Conservation (phyloP, 106 monocot genomes). For the Dendrobium officinale region DNA sequence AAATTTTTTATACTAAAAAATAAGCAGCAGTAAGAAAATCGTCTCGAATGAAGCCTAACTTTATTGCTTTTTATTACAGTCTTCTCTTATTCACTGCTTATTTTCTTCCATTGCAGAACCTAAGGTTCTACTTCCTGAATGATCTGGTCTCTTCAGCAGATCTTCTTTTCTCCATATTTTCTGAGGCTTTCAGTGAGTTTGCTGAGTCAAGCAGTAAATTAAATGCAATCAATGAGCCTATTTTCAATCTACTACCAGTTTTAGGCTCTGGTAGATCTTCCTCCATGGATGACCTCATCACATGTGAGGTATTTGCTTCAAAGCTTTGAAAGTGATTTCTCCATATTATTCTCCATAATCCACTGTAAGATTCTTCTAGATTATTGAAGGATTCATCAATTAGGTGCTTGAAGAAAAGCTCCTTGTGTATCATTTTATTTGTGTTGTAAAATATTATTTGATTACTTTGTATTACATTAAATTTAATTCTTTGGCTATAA, state of each 20-base stretch:
- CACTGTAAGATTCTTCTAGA: too few species aligned
- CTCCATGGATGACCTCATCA: constrained; percentile 56
- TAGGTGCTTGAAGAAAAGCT: not conserved
- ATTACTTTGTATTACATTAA: not conserved
- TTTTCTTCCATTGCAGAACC: constrained; percentile 32
- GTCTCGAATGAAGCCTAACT: too few species aligned
- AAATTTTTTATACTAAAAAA: too few species aligned
- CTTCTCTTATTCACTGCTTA: too few species aligned
- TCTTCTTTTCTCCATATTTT: constrained; percentile 25
- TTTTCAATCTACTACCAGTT: constrained; percentile 67
- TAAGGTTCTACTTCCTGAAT: constrained; percentile 59
- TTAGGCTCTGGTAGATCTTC: constrained; percentile 56
- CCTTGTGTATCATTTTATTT: not conserved
- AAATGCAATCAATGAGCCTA: constrained; percentile 7
- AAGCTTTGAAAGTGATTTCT: constrained; percentile 22
- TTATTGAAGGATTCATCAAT: too few species aligned
- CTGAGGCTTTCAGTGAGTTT: constrained; percentile 44
- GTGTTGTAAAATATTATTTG: not conserved
- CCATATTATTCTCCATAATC: too few species aligned
- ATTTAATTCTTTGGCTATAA: not conserved
- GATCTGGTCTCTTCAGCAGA: constrained; percentile 14
- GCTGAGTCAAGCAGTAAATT: constrained; percentile 10
- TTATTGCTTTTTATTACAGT: too few species aligned
- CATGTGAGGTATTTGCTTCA: constrained; percentile 75
- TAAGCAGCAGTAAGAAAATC: too few species aligned